Conservation (phyloP, 129 eudicot genomes). For the Helichrysum umbraculigerum region DNA sequence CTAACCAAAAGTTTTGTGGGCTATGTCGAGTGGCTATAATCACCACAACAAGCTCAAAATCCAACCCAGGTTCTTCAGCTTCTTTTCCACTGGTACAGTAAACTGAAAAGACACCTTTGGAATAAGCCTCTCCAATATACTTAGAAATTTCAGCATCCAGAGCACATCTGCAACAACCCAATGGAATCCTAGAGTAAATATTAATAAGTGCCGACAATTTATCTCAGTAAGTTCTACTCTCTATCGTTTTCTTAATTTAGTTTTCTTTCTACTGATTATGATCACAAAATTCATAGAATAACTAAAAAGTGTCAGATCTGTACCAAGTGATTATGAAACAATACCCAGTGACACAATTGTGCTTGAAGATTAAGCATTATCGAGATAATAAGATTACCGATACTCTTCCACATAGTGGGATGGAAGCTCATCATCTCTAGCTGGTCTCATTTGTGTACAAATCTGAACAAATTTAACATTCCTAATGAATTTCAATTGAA, state of each 20-base stretch:
- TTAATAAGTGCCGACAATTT: not conserved
- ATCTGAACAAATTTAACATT: constrained; percentile 58
- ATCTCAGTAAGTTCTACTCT: not conserved
- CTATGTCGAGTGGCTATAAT: constrained; percentile 92
- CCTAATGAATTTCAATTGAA: constrained; percentile 20
- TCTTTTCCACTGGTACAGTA: constrained; percentile 80
- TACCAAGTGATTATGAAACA: not conserved
- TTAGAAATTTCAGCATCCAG: constrained; percentile 80
- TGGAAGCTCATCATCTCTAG: constrained; percentile 94
- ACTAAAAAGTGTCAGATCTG: not conserved
- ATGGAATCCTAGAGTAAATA: not conserved
- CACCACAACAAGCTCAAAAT: constrained; percentile 87
- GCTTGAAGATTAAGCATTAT: not conserved
- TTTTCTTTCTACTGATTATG: not conserved
- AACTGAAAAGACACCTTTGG: constrained; percentile 89
- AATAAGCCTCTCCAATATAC: constrained; percentile 87
- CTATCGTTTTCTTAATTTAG: too few species aligned
- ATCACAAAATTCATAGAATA: not conserved
- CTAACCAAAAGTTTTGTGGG: constrained; percentile 97
- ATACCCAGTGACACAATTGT: not conserved
- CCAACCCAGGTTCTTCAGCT: constrained; percentile 81
- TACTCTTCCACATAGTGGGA: constrained; percentile 85
- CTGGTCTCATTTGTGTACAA: constrained; percentile 85
- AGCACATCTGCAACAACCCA: constrained; percentile 58
- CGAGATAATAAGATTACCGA: constrained; percentile 51